Conservation (phyloP, 1,284 basidiomycete species). For the Coniophora puteana region DNA sequence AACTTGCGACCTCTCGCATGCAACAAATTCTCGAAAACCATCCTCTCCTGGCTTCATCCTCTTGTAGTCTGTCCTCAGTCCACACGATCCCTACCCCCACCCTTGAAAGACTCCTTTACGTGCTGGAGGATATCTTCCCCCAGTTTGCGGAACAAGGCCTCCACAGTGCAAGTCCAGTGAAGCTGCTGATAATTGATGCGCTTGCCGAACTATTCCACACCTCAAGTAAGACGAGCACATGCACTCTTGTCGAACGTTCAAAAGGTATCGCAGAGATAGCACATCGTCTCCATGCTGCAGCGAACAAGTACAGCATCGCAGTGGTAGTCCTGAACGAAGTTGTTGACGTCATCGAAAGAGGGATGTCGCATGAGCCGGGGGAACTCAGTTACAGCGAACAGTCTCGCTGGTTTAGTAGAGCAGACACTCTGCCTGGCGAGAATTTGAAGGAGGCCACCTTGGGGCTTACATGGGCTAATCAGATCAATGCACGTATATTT, state of each 20-base stretch:
- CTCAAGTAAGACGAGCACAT: slow-evolving; percentile 48
- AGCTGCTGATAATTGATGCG: slow-evolving; percentile 78
- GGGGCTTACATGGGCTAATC: slow-evolving; percentile 90
- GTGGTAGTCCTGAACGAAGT: slow-evolving; percentile 87
- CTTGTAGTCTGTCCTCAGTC: slow-evolving; percentile 61
- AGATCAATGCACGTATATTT: slow-evolving; percentile 81
- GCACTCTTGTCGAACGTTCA: slow-evolving; percentile 66
- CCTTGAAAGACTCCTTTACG: slow-evolving; percentile 62
- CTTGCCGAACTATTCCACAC: slow-evolving; percentile 78
- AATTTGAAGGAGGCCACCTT: slow-evolving; percentile 74
- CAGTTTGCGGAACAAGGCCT: slow-evolving; percentile 43
- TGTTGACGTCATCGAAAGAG: slow-evolving; percentile 62
- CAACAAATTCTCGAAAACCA: slow-evolving; percentile 51
- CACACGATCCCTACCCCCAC: slow-evolving; percentile 59
- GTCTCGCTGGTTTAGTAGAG: slow-evolving; percentile 71
- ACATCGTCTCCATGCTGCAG: slow-evolving; percentile 63
- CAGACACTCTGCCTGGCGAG: slow-evolving; percentile 52
- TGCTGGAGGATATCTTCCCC: slow-evolving; percentile 64
- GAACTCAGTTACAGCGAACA: slow-evolving; percentile 61
- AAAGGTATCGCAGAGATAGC: slow-evolving; percentile 66
- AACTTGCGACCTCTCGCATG: slow-evolving; percentile 66
- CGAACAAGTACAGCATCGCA: slow-evolving; percentile 59
- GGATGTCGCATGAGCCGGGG: slow-evolving; percentile 17
- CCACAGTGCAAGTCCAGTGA: slow-evolving; percentile 42
- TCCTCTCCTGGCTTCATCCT: slow-evolving; percentile 40